Base-by-base conservation (phyloP, 2,329 filamentous ascomycete genomes). In the Sporothrix curviconia region DNA sequence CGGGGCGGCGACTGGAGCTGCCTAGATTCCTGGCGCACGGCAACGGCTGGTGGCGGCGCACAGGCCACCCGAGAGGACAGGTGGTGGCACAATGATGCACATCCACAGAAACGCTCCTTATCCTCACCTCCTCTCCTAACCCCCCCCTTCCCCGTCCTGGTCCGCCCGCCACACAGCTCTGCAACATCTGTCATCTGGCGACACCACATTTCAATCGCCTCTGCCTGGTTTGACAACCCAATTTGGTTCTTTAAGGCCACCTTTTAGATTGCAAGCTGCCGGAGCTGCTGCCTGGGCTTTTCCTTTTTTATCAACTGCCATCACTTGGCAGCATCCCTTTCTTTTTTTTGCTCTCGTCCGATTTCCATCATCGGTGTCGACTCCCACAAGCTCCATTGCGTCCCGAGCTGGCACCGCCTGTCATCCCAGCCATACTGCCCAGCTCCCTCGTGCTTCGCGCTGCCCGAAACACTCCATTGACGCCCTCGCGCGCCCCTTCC, bases 41-140 rank as follows among this genome's bases (percentile, higher is more conserved):
- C 55, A 57, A 57, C 46, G 22, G 39, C 19, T 37, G 47, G 49
- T 22, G 37, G 12, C 34, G 37, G 42, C 32, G 58, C 60, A 61
- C 55, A 51, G 58, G 19, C 60, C 58, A 55, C 24, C 22, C 53
- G 39, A 60, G 56, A 61, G 58, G 60, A 61, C 60, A 61, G 60
- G 60, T 61, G 55, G 53, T 57, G 49, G 43, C 24, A 40, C 54
- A 56, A 59, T 57, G 59, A 61, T 59, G 59, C 59, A 52, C 57
- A 57, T 57, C 54, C 52, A 44, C 9, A 12, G 30, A 22, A 25
- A 8, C 37, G 7, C 30, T 40, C 32, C 57, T 28, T 46, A 17
- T 14, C 42, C 24, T 47, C 15, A 30, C 42, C 56, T 58, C 30
- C 37, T 46, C 34, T 44, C 43, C 25, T 32, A 19, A 28, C 49